Evolutionary conservation across 352 stramenopile species (phyloP), one percentile per base, ranked within the genome.

Genomic region (Pythium aphanidermatum): DNA sequence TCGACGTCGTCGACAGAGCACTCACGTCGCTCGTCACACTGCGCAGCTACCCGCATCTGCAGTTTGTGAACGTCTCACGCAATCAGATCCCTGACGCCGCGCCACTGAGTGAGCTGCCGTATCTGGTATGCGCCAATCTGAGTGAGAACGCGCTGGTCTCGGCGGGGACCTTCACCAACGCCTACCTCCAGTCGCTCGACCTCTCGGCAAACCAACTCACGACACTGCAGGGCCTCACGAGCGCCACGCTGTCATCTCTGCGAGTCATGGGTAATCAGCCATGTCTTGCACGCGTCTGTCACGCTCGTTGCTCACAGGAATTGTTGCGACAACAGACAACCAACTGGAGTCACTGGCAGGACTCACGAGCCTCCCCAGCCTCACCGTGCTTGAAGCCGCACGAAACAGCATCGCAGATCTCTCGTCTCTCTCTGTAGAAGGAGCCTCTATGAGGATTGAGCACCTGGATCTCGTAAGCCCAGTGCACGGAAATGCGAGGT

Each of bases 141-240:
- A 67, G 64, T 3, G 67, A 81, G 29, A 92, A 92, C 24, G 58
- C 56, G 7, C 49, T 92, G 5, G 31, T 49, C 10, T 46, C 60
- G 7, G 47, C 68, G 0, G 46, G 60, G 26, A 43, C 47, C 24
- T 54, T 92, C 17, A 53, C 66, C 7, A 77, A 92, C 16, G 40
- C 61, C 12, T 74, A 86, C 58, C 49, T 91, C 6, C 74, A 86
- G 74, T 62, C 68, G 2, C 28, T 91, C 12, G 72, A 87, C 42
- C 19, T 89, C 16, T 87, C 76, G 20, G 59, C 63, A 42, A 91
- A 91, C 59, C 74, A 89, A 46, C 69, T 91, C 38, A 24, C 57
- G 24, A 66, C 60, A 3, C 53, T 91, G 0, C 58, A 81, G 36
- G 74, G 71, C 2, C 55, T 85, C 28, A 46, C 77, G 31, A 82